Evolutionary conservation across 192 early-diverging fungal genomes (phyloP), one percentile per base, ranked within the genome.

Genomic region (Ambispora gerdemannii): DNA sequence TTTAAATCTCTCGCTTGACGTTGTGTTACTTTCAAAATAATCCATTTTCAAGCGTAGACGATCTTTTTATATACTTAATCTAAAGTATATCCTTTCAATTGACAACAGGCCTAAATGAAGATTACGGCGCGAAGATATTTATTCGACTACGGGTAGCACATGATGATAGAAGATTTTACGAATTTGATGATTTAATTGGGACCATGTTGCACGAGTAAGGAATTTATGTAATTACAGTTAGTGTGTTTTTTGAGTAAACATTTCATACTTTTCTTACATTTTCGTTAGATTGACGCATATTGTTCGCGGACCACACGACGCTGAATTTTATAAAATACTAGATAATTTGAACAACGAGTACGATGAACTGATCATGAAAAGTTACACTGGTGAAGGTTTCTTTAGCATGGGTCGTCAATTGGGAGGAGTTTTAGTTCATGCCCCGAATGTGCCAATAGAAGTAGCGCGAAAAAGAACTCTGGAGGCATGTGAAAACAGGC

Each of bases 201-300:
- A 92, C 92, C 2, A 89, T 91, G 84, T 74, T 93, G 30, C 92
- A 93, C 67, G 92, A 92, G 78, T 80, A 67, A 35, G 74, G 50
- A 63, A 22, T 17, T 30, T 73, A 31, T 35, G 31, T 15, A 15
- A 7, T 67, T 68, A 52, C n/a, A 38, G 17, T 28, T 32, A 19
- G 25, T 38, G 33, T 38, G 4, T 38, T 2, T 63, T 38, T n/a
- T n/a, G n/a, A n/a, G n/a, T n/a, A n/a, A n/a, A n/a, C n/a, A n/a
- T n/a, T n/a, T n/a, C 6, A 43, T 38, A 31, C 49, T 34, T 28
- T 28, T 27, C 31, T 31, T 24, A 7, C 52, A 17, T 59, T 27
- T 69, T 52, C 30, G 3, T 33, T 64, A 77, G 74, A 67, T 67
- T 83, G 15, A 68, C 77, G 3, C 77, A 76, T 50, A 80, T 75